phyloP scores from a whole-genome alignment of 1,284 basidiomycete genomes.

The Kalmanozyma brasiliensis region DNA sequence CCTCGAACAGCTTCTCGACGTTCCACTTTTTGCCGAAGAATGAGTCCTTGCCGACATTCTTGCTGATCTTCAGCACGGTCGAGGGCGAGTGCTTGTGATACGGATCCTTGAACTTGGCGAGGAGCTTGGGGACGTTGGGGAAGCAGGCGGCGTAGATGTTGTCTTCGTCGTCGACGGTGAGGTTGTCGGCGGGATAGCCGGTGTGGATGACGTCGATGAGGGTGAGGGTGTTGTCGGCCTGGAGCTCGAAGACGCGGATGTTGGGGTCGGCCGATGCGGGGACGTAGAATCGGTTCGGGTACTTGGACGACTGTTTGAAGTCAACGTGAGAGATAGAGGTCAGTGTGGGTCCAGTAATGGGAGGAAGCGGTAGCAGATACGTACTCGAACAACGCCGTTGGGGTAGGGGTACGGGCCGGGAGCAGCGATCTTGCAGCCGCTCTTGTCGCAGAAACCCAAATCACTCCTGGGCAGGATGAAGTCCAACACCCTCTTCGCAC shows the following conservation, averaged over 20 bases:
- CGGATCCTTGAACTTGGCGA: constrained; percentile 47
- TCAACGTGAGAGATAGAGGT: neutral
- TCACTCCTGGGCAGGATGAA: constrained; percentile 35
- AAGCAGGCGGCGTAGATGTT: constrained; percentile 47
- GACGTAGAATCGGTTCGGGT: constrained; percentile 40
- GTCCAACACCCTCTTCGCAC: constrained; percentile 27
- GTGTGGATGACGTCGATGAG: constrained; percentile 49
- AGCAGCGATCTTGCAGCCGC: constrained; percentile 56
- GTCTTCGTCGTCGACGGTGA: constrained; percentile 49
- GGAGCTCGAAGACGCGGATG: constrained; percentile 47
- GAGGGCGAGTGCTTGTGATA: constrained; percentile 22
- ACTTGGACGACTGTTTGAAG: constrained; percentile 10
- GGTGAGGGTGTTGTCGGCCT: constrained; percentile 45
- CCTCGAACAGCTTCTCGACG: constrained; percentile 55
- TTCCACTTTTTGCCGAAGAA: constrained; percentile 60
- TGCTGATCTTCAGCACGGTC: constrained; percentile 49
- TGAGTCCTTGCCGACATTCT: constrained; percentile 41
- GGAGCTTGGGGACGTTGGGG: constrained; percentile 39
- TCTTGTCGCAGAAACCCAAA: constrained; percentile 50
- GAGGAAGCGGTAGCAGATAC: neutral
- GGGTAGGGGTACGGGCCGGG: constrained; percentile 37
- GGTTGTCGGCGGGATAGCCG: constrained; percentile 55
- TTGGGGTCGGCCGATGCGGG: constrained; percentile 39
- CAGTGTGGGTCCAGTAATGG: neutral
- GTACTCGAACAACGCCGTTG: constrained; percentile 49